A percentile compares a stretch with the other conserved stretches of the same genome.
phyloP scores from a whole-genome alignment of 164 flowering plant species.

The Cinnamomum chago region DNA sequence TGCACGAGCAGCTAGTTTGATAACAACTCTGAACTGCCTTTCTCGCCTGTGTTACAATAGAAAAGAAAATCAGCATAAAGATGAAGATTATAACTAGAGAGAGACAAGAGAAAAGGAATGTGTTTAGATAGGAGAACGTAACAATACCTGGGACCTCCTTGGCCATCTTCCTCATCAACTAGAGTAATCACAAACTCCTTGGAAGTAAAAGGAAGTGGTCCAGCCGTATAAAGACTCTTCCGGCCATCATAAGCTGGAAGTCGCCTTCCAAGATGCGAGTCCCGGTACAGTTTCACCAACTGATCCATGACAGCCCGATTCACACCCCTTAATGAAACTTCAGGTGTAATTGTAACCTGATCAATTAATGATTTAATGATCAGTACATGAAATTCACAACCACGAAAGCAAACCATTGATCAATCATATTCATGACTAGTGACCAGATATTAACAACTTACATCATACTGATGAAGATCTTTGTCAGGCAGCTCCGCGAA shows the following conservation, averaged over 20 bases:
- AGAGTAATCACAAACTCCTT: constrained; percentile 72
- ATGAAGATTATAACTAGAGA: neutral
- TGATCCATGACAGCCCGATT: constrained; percentile 84
- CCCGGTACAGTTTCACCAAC: constrained; percentile 58
- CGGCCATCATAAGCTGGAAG: constrained; percentile 99
- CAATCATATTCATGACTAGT: no score
- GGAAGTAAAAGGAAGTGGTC: constrained; percentile 75
- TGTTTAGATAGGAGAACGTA: neutral
- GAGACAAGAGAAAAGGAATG: neutral
- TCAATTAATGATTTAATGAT: neutral
- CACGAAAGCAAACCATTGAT: neutral
- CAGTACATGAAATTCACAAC: neutral
- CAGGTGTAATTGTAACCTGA: constrained; percentile 88
- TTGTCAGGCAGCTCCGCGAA: constrained; percentile 79
- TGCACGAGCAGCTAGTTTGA: constrained; percentile 87
- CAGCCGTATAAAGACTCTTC: constrained; percentile 94
- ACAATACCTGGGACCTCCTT: constrained; percentile 56
- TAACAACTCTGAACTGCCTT: constrained; percentile 69
- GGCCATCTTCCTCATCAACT: constrained; percentile 79
- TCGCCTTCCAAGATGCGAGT: constrained; percentile 79
- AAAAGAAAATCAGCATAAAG: neutral
- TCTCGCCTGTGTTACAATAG: constrained; percentile 51
- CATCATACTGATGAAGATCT: constrained; percentile 86
- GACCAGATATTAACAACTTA: constrained; percentile 28
- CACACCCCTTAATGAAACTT: constrained; percentile 78